Evolutionary conservation across 169 alveolate genomes (phyloP).

Genomic region (Plasmodium gallinaceum): DNA sequence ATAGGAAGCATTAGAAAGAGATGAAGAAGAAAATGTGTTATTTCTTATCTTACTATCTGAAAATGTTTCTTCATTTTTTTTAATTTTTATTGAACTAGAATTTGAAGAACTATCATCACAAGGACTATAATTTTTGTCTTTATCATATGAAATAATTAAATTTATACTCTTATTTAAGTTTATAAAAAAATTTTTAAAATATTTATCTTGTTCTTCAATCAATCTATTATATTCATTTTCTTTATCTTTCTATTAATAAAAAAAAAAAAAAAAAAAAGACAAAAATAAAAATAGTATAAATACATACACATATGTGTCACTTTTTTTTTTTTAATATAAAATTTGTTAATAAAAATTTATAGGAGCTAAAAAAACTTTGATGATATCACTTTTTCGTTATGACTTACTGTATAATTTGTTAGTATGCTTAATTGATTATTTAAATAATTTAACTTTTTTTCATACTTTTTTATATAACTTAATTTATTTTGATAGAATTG

Average conservation of each 20-base stretch:
- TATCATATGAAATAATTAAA: conserved; percentile 7
- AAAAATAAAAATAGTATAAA: neutral
- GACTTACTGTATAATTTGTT: conserved; percentile 44
- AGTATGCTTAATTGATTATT: conserved; percentile 9
- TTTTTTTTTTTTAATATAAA: neutral
- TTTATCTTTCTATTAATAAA: conserved; percentile 40
- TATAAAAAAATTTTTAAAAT: conserved; percentile 30
- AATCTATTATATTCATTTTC: conserved; percentile 56
- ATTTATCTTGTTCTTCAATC: conserved; percentile 43
- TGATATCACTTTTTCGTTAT: neutral
- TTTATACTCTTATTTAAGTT: conserved; percentile 52
- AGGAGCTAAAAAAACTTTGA: no score
- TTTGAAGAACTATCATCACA: neutral
- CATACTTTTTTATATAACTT: conserved; percentile 19
- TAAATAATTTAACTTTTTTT: conserved; percentile 28
- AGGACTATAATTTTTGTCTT: neutral
- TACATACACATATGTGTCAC: neutral
- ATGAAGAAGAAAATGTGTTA: neutral
- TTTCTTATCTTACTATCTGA: neutral
- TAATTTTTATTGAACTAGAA: neutral
- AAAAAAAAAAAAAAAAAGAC: neutral
- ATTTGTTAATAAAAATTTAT: no score
- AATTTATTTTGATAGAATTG: conserved; percentile 15
- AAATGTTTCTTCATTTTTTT: conserved; percentile 5
- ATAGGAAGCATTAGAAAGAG: conserved; percentile 3